Evolutionary conservation across 2,329 filamentous ascomycete genomes (phyloP).

Genomic region (Alternaria triticina): DNA sequence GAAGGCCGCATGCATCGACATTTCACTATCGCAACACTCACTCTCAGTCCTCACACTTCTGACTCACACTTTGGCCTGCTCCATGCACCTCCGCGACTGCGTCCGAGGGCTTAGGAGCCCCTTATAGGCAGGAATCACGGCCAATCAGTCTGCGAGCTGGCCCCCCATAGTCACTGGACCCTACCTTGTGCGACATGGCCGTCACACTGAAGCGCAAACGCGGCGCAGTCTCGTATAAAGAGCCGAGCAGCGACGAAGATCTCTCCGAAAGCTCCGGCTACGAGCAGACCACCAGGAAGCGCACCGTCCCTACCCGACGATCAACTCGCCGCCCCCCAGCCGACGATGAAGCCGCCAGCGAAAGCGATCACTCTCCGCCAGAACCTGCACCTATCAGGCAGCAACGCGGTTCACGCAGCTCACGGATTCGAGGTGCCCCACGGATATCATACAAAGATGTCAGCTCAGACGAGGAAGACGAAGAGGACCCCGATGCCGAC

Average conservation of each 20-base stretch:
- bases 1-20: constrained; percentile 9
- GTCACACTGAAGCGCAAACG: constrained; percentile 45
- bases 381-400: constrained; percentile 3
- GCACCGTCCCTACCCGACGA: constrained; percentile 28
- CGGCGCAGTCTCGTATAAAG: constrained; percentile 45
- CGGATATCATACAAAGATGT: constrained; percentile 43
- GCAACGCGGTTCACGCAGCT: constrained; percentile 2
- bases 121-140: neutral
- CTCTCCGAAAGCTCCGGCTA: constrained; percentile 26
- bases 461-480: constrained; percentile 31
- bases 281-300: constrained; percentile 18
- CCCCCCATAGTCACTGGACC: neutral
- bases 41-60: neutral
- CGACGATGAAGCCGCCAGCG: constrained; percentile 20
- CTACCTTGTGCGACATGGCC: constrained; percentile 27
- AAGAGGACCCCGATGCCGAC: constrained; percentile 32
- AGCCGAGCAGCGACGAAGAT: constrained; percentile 45
- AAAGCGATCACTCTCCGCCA: constrained; percentile 10
- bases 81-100: constrained; percentile 7
- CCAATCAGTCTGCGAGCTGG: neutral
- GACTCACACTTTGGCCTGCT: neutral
- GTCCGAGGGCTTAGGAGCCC: constrained; percentile 4
- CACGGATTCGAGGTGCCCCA: constrained; percentile 19
- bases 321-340: constrained; percentile 31
- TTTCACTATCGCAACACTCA: constrained; percentile 5